phyloP scores from a whole-genome alignment of 78 protist genomes.

The Dictyostelium purpureum region DNA sequence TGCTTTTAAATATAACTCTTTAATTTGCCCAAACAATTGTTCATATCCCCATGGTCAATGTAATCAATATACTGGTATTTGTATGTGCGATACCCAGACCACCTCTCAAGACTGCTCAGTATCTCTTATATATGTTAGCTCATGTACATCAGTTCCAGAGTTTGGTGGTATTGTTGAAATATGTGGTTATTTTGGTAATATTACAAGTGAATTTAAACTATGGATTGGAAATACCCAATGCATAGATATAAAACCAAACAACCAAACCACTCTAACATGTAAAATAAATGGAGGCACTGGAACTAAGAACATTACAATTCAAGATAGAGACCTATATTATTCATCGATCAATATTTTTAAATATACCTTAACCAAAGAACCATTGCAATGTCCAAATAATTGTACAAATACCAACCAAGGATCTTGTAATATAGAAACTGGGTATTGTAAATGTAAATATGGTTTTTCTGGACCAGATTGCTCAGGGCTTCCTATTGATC shows the following conservation, averaged over 20 bases:
- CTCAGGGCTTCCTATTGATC: too few relatives aligned
- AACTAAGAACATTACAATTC: not conserved
- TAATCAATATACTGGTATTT: not conserved
- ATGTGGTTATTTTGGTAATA: not conserved
- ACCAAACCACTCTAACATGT: not conserved
- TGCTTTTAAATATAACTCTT: too few relatives aligned
- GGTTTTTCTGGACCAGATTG: too few relatives aligned
- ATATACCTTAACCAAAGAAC: too few relatives aligned
- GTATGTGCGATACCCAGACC: not conserved
- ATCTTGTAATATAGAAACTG: too few relatives aligned
- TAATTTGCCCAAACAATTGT: not conserved
- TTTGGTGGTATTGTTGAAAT: too few relatives aligned
- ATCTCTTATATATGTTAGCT: not conserved
- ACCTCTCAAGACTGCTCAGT: too few relatives aligned
- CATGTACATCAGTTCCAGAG: not conserved
- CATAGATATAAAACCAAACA: not conserved
- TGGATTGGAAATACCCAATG: not conserved
- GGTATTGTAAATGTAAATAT: too few relatives aligned
- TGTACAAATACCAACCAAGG: too few relatives aligned
- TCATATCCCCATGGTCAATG: not conserved
- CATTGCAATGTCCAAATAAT: too few relatives aligned
- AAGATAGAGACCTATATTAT: not conserved
- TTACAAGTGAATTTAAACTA: not conserved
- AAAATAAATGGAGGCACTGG: not conserved
- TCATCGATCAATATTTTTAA: not conserved